These are phyloP conservation scores for Entomortierella beljakovae DNA, from an alignment of 192 early-diverging fungal species.

Conservation along the genomic window DNA sequence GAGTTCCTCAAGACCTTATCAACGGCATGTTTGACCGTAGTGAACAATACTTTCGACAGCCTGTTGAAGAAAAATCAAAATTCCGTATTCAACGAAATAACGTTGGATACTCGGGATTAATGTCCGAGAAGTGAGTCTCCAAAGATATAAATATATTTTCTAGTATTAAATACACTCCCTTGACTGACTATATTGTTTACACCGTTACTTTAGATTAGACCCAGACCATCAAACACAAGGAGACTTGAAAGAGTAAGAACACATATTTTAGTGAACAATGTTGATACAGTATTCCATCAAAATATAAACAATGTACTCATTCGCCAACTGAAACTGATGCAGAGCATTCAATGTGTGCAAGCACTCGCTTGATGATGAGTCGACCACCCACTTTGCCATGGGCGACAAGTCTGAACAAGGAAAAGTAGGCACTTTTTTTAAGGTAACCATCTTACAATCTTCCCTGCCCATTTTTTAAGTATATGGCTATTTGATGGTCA, in stretches of 20 bases:
- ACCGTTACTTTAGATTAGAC: slow-evolving; percentile 57
- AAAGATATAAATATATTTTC: not conserved
- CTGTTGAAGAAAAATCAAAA: slow-evolving; percentile 57
- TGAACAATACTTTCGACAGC: slow-evolving; percentile 63
- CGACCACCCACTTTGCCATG: slow-evolving; percentile 46
- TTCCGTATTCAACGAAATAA: slow-evolving; percentile 58
- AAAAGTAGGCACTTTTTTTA: slow-evolving; percentile 46
- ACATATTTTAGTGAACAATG: not conserved
- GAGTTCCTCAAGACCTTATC: slow-evolving; percentile 58
- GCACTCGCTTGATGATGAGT: slow-evolving; percentile 51
- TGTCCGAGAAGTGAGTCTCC: slow-evolving; percentile 63
- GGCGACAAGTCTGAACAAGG: slow-evolving; percentile 31
- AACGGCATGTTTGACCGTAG: slow-evolving; percentile 66
- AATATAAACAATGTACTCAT: too few species aligned
- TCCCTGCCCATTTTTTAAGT: too few species aligned
- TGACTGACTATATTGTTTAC: too few species aligned
- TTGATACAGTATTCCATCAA: too few species aligned
- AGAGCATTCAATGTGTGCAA: slow-evolving; percentile 68
- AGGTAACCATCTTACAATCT: too few species aligned
- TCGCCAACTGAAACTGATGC: not conserved
- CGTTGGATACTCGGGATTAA: slow-evolving; percentile 64
- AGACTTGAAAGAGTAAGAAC: slow-evolving; percentile 73
- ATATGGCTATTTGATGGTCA: too few species aligned
- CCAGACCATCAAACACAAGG: slow-evolving; percentile 60
- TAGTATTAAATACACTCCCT: too few species aligned